Evolutionary conservation across 2,329 filamentous ascomycete species (phyloP).

Genomic region (Aplosporella prunicola): DNA sequence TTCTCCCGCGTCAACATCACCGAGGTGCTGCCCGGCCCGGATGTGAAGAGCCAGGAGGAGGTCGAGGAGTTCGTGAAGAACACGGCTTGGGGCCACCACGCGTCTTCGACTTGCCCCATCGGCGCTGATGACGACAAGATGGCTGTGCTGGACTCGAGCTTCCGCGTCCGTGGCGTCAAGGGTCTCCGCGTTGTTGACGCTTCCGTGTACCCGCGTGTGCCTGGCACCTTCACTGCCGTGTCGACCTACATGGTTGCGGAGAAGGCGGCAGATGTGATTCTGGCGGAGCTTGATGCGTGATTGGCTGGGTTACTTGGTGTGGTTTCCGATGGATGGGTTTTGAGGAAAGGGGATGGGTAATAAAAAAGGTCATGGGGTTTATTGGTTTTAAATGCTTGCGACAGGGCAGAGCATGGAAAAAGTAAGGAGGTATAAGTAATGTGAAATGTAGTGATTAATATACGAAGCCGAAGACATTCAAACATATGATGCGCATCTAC

Average conservation of each 20-base stretch:
- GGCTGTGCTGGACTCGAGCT: conserved; percentile 48
- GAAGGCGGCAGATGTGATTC: conserved; percentile 47
- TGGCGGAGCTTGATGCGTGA: too few species aligned
- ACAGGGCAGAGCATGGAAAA: too few species aligned
- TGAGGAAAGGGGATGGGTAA: too few species aligned
- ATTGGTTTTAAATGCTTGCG: too few species aligned
- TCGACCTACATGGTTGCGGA: conserved; percentile 49
- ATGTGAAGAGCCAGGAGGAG: conserved; percentile 34
- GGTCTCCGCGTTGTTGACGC: conserved; percentile 55
- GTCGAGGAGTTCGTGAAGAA: conserved; percentile 27
- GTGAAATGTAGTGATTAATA: too few species aligned
- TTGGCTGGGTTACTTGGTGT: too few species aligned
- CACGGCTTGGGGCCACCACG: conserved; percentile 42
- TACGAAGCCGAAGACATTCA: too few species aligned
- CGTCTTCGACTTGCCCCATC: conserved; percentile 47
- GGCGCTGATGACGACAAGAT: conserved; percentile 44
- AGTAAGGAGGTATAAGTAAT: too few species aligned
- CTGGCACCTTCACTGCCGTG: conserved; percentile 44
- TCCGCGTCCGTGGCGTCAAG: conserved; percentile 47
- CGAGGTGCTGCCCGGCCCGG: conserved; percentile 34
- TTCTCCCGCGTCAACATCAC: conserved; percentile 28
- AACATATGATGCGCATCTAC: too few species aligned
- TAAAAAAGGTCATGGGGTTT: too few species aligned
- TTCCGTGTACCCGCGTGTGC: conserved; percentile 47
- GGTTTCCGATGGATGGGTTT: too few species aligned